Evolutionary conservation across 306 rosid genomes (phyloP).

Genomic region (Lotus japonicus): DNA sequence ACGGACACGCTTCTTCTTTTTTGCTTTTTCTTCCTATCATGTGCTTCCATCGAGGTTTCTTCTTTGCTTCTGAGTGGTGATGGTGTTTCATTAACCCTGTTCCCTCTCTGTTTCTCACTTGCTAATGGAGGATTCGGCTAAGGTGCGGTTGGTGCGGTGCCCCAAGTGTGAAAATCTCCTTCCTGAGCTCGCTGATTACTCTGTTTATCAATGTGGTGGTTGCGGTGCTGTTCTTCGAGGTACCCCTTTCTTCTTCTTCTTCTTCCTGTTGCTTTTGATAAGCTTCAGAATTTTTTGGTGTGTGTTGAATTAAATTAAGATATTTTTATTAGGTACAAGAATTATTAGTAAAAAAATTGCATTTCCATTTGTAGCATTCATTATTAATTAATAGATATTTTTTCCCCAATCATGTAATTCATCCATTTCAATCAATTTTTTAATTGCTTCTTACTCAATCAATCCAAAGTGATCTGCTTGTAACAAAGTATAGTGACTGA

Average conservation of each 20-base stretch:
- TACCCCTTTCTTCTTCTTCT: conserved; percentile 13
- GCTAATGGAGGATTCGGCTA: conserved; percentile 57
- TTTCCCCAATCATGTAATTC: not conserved
- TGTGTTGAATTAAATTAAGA: not conserved
- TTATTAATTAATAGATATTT: not conserved
- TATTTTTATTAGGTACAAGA: not conserved
- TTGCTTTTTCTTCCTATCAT: not conserved
- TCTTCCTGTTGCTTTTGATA: not conserved
- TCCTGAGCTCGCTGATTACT: conserved; percentile 77
- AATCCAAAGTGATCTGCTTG: not conserved
- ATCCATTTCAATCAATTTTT: not conserved
- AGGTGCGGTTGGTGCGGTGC: conserved; percentile 74
- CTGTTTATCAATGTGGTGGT: conserved; percentile 92
- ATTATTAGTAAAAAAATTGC: not conserved
- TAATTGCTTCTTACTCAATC: not conserved
- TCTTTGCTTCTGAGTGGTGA: not conserved
- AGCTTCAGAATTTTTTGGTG: not conserved
- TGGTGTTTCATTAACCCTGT: not conserved
- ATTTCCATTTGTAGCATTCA: not conserved
- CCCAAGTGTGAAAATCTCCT: conserved; percentile 95
- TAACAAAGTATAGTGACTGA: not conserved
- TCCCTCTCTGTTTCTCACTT: not conserved
- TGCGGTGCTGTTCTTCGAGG: conserved; percentile 95
- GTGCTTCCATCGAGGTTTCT: conserved; percentile 4
- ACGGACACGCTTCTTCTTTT: not conserved